Conservation (phyloP, 2,329 filamentous ascomycete genomes). For the Fusarium algeriense region DNA sequence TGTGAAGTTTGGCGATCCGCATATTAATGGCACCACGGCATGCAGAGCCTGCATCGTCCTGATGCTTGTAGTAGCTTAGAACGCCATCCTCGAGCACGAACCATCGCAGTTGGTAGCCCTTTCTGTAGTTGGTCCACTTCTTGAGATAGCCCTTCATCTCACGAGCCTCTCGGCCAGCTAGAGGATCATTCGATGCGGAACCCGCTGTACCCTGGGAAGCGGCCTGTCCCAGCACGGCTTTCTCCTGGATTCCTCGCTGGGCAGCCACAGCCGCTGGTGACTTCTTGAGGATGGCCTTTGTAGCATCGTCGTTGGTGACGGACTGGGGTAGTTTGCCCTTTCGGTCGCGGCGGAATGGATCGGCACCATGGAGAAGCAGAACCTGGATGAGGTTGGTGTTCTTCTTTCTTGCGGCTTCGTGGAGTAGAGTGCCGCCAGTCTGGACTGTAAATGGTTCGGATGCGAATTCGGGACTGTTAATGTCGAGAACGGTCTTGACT, state of each 20-base stretch:
- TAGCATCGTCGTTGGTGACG: conserved; percentile 93
- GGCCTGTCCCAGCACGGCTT: conserved; percentile 87
- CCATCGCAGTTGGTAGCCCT: conserved; percentile 96
- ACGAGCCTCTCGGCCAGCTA: conserved; percentile 85
- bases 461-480: conserved; percentile 90
- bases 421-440: conserved; percentile 89
- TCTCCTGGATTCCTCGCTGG: conserved; percentile 95
- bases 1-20: conserved; percentile 92
- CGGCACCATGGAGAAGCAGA: conserved; percentile 90
- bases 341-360: conserved; percentile 94
- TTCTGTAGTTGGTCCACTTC: conserved; percentile 99
- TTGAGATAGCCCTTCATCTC: conserved; percentile 99
- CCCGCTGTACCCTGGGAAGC: conserved; percentile 67
- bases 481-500: conserved; percentile 87
- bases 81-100: conserved; percentile 98
- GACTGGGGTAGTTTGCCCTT: conserved; percentile 97
- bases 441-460: conserved; percentile 83
- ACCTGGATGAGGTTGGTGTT: conserved; percentile 91
- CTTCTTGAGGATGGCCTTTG: conserved; percentile 88
- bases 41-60: conserved; percentile 95
- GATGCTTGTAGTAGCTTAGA: conserved; percentile 98
- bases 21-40: conserved; percentile 99
- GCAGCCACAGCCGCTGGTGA: conserved; percentile 95
- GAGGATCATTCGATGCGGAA: conserved; percentile 67
- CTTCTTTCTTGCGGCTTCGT: conserved; percentile 90